A percentile compares a stretch with the other conserved stretches of the same genome.
phyloP scores from a whole-genome alignment of 257 asterid species.

The Asclepias syriaca region DNA sequence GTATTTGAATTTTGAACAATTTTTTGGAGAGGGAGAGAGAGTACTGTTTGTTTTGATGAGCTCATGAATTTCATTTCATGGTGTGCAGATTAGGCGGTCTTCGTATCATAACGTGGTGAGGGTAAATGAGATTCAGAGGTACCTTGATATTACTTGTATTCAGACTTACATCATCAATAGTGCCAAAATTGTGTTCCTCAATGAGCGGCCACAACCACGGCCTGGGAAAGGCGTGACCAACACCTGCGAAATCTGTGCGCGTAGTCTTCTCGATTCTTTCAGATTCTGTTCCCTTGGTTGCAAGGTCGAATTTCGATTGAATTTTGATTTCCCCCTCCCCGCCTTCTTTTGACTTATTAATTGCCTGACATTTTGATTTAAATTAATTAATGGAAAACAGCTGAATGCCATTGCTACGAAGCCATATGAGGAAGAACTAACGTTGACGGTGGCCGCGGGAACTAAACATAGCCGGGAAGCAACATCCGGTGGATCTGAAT shows the following conservation, averaged over 20 bases:
- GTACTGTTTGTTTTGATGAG: neutral
- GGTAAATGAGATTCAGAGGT: constrained; percentile 70
- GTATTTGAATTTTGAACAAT: neutral
- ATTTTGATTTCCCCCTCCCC: too few species aligned
- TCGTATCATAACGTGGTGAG: constrained; percentile 82
- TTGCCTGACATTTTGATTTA: too few species aligned
- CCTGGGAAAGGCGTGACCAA: constrained; percentile 82
- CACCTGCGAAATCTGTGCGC: constrained; percentile 67
- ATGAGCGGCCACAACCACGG: constrained; percentile 79
- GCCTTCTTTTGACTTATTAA: too few species aligned
- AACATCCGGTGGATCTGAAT: constrained; percentile 30
- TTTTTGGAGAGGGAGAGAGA: too few species aligned
- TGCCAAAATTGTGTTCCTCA: constrained; percentile 73
- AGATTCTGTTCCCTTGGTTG: constrained; percentile 85
- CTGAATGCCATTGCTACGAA: constrained; percentile 49
- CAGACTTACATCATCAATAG: constrained; percentile 81
- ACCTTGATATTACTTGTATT: constrained; percentile 52
- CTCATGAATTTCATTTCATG: neutral
- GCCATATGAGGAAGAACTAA: constrained; percentile 42
- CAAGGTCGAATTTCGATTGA: constrained; percentile 37
- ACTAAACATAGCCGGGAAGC: constrained; percentile 27
- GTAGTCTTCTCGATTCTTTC: constrained; percentile 76
- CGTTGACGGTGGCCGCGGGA: constrained; percentile 33
- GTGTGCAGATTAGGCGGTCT: constrained; percentile 63
- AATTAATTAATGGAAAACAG: constrained; percentile 23